phyloP scores from a whole-genome alignment of 441 rosid genomes.

The Francoa sonchifolia region DNA sequence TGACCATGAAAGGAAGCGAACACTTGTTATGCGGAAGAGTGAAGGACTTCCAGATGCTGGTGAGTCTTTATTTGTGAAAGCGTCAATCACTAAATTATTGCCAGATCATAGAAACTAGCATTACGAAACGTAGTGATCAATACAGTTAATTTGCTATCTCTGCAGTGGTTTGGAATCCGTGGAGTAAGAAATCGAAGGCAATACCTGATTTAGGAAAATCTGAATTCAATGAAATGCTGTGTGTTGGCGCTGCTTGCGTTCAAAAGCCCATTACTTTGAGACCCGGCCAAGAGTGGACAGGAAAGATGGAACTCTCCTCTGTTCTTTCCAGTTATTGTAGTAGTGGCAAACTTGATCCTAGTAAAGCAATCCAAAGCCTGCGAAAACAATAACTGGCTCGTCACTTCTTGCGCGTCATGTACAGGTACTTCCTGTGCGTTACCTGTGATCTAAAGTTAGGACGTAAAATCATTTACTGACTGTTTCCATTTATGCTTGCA shows the following conservation, averaged over 20 bases:
- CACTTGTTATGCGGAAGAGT: slow-evolving; percentile 31
- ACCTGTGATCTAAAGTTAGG: too few relatives aligned
- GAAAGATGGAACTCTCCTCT: slow-evolving; percentile 74
- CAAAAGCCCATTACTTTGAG: slow-evolving; percentile 74
- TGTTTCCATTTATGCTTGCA: too few relatives aligned
- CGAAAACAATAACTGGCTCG: too few relatives aligned
- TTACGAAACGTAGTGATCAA: too few relatives aligned
- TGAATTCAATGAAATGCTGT: slow-evolving; percentile 82
- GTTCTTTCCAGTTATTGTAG: slow-evolving; percentile 88
- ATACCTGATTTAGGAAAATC: slow-evolving; percentile 81
- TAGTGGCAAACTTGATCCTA: slow-evolving; percentile 91
- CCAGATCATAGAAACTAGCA: too few relatives aligned
- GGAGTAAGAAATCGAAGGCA: slow-evolving; percentile 83
- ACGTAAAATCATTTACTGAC: too few relatives aligned
- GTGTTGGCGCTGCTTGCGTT: slow-evolving; percentile 75
- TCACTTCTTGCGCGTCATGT: slow-evolving; percentile 24
- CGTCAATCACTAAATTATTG: background rate
- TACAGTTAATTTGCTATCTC: too few relatives aligned
- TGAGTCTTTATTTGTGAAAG: slow-evolving; percentile 7
- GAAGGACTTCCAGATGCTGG: slow-evolving; percentile 50
- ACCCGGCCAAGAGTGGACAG: slow-evolving; percentile 95
- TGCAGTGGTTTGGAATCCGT: slow-evolving; percentile 96
- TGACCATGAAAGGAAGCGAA: slow-evolving; percentile 39
- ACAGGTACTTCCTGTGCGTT: slow-evolving; percentile 30
- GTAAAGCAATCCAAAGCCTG: too few relatives aligned